phyloP scores from a whole-genome alignment of 2,329 filamentous ascomycete species.

The Botrytis galanthina region DNA sequence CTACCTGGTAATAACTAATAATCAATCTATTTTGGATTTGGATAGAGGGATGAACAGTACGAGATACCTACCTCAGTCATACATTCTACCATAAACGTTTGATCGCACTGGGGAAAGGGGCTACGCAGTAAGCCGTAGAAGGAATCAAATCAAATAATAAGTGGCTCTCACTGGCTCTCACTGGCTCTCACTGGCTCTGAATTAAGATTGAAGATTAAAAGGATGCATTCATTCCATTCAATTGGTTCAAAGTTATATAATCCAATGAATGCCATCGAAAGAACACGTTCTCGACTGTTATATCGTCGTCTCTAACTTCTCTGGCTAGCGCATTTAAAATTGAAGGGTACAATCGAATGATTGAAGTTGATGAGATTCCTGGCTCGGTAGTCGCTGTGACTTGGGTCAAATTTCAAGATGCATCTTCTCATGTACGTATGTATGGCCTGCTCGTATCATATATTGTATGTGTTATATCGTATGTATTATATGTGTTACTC shows the following conservation, averaged over 20 bases:
- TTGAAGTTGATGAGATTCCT: not conserved
- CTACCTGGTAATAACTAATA: too few relatives aligned
- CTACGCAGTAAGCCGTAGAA: not conserved
- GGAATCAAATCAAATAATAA: not conserved
- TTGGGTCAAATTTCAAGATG: not conserved
- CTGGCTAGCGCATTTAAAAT: not conserved
- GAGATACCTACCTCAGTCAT: too few relatives aligned
- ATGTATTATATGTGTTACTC: not conserved
- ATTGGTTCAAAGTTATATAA: not conserved
- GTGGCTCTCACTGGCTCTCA: not conserved
- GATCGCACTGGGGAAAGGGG: not conserved
- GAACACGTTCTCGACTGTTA: conserved; percentile 10
- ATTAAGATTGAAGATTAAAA: conserved; percentile 2
- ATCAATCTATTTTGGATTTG: not conserved
- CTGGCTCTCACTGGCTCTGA: not conserved
- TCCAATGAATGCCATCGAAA: not conserved
- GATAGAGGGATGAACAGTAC: too few relatives aligned
- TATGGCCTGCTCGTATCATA: not conserved
- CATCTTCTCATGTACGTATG: not conserved
- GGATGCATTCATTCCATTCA: not conserved
- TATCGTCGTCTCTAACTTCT: not conserved
- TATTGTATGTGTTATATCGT: too few relatives aligned
- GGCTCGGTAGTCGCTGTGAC: not conserved
- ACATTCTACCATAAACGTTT: too few relatives aligned
- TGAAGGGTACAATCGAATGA: not conserved